Base-by-base conservation (phyloP, 306 rosid genomes). In the Myrica gale region DNA sequence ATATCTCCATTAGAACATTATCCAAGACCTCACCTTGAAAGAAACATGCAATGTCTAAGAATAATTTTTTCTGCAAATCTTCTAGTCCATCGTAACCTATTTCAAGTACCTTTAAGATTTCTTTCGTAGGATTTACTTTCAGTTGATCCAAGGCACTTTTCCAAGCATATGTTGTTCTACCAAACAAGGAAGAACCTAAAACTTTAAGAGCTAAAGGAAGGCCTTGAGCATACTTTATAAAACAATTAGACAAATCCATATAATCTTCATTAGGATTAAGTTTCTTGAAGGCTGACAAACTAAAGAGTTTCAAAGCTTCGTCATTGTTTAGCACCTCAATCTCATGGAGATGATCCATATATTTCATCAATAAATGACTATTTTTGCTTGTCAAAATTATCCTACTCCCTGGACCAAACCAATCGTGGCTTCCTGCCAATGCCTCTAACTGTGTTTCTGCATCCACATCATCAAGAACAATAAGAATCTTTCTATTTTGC, bases 401-500 rank as follows among this genome's bases (percentile, higher is more conserved):
- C 37, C 67, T 37, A 41, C 69, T 63, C 17, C 69, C 69, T 37
- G 11, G 69, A 23, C 45, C 47, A 63, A 63, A 63, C 43, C 41
- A 63, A 5, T 37, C 8, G 0, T 1, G 7, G 16, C 11, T 37
- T 45, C n/a, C 45, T 26, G n/a, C 7, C 17, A 63, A 20, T 10
- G 17, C n/a, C 3, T 11, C 44, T 0, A 23, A 37, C 7, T 20
- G 46, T 10, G 6, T 5, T 16, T 12, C 15, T 9, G 11, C n/a
- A 37, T 15, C 43, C 8, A 63, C 20, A 37, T 60, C 67, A 60
- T 60, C 67, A 23, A 60, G 67, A 21, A 60, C 42, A 21, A 60
- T 21, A 7, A 60, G 2, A 23, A 37, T 45, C n/a, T 5, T 63
- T 63, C 37, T 63, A 7, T 41, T 9, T 0, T 6, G n/a, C 3